These are phyloP conservation scores for Pleurotus tuoliensis DNA, from an alignment of 768 basidiomycete species.

Conservation along the genomic window DNA sequence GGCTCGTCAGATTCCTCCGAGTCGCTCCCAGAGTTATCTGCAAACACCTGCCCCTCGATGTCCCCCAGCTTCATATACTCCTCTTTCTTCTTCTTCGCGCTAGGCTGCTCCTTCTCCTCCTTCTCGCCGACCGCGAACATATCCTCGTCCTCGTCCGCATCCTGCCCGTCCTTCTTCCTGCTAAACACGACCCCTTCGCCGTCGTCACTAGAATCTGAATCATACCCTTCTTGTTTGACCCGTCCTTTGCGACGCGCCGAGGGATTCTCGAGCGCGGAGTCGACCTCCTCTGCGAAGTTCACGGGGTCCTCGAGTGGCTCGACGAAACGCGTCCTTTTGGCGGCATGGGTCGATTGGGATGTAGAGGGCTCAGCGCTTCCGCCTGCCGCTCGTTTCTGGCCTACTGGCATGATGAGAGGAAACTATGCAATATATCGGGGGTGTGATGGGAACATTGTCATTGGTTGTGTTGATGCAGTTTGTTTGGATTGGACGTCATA, in stretches of 20 bases:
- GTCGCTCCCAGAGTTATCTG: conserved; percentile 37
- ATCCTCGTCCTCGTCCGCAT: conserved; percentile 67
- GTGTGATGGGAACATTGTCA: too few species aligned
- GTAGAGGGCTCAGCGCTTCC: conserved; percentile 29
- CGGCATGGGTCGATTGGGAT: conserved; percentile 23
- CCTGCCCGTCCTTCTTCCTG: conserved; percentile 56
- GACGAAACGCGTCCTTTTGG: conserved; percentile 76
- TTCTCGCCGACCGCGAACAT: conserved; percentile 75
- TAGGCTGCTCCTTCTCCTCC: conserved; percentile 43
- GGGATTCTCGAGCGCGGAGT: conserved; percentile 66
- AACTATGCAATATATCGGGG: background rate
- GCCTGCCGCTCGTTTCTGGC: conserved; percentile 40
- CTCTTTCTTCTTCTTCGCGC: conserved; percentile 52
- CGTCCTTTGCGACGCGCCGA: conserved; percentile 62
- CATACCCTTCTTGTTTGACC: conserved; percentile 84
- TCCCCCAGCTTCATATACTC: conserved; percentile 86
- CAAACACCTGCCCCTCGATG: conserved; percentile 96
- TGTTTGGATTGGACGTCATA: background rate
- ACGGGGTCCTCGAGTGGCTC: conserved; percentile 73
- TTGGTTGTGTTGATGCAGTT: background rate
- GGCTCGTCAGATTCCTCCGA: conserved; percentile 45
- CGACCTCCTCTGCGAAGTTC: conserved; percentile 77
- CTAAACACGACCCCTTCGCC: conserved; percentile 91
- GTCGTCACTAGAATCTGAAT: conserved; percentile 92
- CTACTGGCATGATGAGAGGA: conserved; percentile 9